These are phyloP conservation scores for Cupressus sempervirens DNA, from an alignment of 75 land plant genomes.

Conservation along the genomic window DNA sequence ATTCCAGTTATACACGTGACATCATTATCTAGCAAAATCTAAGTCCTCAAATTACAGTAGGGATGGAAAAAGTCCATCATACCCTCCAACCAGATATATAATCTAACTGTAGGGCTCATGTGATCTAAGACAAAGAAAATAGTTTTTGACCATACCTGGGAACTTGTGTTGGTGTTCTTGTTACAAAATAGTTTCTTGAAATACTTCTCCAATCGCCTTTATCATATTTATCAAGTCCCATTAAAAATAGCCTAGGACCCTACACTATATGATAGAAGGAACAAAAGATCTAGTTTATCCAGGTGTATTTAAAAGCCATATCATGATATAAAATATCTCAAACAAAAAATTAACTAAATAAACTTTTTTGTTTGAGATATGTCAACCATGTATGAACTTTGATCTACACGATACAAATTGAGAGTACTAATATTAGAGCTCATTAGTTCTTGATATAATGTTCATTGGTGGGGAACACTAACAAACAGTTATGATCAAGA, in stretches of 20 bases:
- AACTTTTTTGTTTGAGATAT: too few relatives aligned
- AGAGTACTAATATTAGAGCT: neutral
- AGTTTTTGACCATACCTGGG: constrained; percentile 50
- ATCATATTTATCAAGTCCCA: constrained; percentile 57
- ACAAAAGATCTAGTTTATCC: neutral
- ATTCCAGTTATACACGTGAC: too few relatives aligned
- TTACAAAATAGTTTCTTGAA: constrained; percentile 40
- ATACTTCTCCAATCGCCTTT: constrained; percentile 70
- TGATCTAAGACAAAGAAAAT: constrained; percentile 40
- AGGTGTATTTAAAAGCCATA: neutral
- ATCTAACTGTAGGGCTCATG: too few relatives aligned
- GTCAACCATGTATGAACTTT: neutral
- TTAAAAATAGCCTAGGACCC: constrained; percentile 52
- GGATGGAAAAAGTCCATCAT: neutral
- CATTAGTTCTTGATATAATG: neutral
- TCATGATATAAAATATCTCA: neutral
- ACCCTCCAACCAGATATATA: neutral
- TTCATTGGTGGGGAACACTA: neutral
- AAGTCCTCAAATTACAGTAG: neutral
- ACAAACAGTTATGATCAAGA: neutral
- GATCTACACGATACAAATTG: neutral
- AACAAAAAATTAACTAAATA: neutral
- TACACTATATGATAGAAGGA: constrained; percentile 11
- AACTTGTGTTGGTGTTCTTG: constrained; percentile 46
- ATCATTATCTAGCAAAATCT: too few relatives aligned